Percentiles rank a stretch among this genome's conserved stretches.
phyloP scores from a whole-genome alignment of 2,329 filamentous ascomycete species.

The Hypoxylon sp. region DNA sequence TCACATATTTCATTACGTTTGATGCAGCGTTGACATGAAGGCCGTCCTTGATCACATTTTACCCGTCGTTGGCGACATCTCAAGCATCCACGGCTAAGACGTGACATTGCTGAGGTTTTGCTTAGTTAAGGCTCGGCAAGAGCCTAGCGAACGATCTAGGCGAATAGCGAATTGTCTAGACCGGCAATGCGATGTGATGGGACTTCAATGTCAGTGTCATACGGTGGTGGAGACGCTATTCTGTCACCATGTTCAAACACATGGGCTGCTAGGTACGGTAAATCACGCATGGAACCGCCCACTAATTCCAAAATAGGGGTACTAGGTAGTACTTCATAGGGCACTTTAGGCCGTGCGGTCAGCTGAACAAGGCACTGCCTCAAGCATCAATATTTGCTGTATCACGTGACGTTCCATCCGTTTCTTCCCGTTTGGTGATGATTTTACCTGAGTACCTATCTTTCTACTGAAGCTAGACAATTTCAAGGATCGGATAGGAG shows the following conservation, averaged over 20 bases:
- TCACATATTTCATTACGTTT: constrained; percentile 57
- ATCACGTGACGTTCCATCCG: constrained; percentile 1
- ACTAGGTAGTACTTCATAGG: neutral
- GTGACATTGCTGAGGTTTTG: constrained; percentile 26
- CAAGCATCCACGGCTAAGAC: constrained; percentile 39
- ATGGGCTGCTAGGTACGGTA: neutral
- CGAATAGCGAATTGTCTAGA: neutral
- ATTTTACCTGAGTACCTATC: neutral
- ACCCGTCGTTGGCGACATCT: constrained; percentile 43
- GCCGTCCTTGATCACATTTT: constrained; percentile 56
- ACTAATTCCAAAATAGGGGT: neutral
- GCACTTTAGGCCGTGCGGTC: neutral
- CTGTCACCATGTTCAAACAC: neutral
- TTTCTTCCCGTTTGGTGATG: neutral
- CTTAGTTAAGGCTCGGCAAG: neutral
- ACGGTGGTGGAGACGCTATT: neutral
- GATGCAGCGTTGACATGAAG: constrained; percentile 57
- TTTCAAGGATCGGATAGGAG: neutral
- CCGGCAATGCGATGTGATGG: neutral
- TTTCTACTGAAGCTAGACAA: neutral
- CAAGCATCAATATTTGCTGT: neutral
- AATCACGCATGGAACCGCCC: constrained; percentile 1
- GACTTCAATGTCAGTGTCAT: neutral
- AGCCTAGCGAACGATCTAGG: neutral
- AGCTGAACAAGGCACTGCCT: constrained; percentile 1